Evolutionary conservation across 768 basidiomycete genomes (phyloP), one percentile per base, ranked within the genome.

Genomic region (Rhizopogon sp.): DNA sequence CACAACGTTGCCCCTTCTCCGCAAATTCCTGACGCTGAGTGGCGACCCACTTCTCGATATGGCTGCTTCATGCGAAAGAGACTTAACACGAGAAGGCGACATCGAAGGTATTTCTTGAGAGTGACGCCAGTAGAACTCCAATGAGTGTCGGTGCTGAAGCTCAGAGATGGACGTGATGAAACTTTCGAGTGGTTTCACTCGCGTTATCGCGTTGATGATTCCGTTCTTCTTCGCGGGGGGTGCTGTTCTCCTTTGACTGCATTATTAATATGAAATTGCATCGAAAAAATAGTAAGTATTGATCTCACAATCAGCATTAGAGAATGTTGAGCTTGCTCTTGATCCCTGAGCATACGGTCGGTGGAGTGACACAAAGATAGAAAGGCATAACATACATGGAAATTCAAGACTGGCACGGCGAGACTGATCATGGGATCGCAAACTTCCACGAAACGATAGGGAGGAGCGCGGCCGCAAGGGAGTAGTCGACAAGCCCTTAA

Each of bases 201-300:
- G 45, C 74, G 74, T 62, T n/a, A n/a, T 82, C 80, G 37, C 71
- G 78, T 50, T 79, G 76, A 47, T 68, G 72, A 41, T 58, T 56
- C 13, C 49, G 69, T n/a, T 66, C 71, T 20, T 66, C 66, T 44
- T 66, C 67, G 11, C 60, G n/a, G 60, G 25, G 70, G 64, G 16
- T 40, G 69, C 40, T 68, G 51, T 25, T 66, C 66, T 14, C 69
- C 66, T 39, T 57, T 62, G 54, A 63, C 75, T 70, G 56, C 53
- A 53, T 41, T 5, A 42, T 33, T 6, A 33, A 13, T 10, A 63
- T 53, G 25, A 56, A 33, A 59, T 44, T 13, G 46, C 43, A 45
- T 44, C 22, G 22, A 20, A 29, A 20, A 40, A 17, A 45, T 3
- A n/a, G 40, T 35, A 14, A 57, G 61, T 61, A 39, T 66, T 60